Conservation (phyloP, 2,329 filamentous ascomycete genomes). For the Diaporthe velutina region DNA sequence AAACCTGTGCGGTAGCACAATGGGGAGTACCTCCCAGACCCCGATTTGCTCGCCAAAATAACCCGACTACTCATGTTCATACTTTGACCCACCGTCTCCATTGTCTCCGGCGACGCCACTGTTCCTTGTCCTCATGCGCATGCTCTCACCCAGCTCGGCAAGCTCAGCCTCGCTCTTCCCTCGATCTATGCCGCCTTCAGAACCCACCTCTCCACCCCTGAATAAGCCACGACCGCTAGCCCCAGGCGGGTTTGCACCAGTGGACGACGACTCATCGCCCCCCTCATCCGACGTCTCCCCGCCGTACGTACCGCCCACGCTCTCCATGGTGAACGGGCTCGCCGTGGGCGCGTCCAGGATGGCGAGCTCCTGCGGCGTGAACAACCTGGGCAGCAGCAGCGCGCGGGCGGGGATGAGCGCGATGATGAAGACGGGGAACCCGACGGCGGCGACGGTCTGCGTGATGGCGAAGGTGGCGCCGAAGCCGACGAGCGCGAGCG, state of each 20-base stretch:
- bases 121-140: constrained; percentile 39
- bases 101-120: constrained; percentile 37
- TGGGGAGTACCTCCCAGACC: no score
- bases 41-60: neutral
- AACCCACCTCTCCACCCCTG: constrained; percentile 36
- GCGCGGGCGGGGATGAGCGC: constrained; percentile 76
- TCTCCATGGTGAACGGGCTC: constrained; percentile 81
- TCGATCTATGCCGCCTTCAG: constrained; percentile 30
- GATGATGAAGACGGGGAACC: constrained; percentile 82
- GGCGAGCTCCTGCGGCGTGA: constrained; percentile 70
- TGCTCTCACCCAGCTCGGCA: constrained; percentile 52
- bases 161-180: constrained; percentile 51
- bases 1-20: neutral
- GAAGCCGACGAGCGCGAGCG: constrained; percentile 77
- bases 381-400: constrained; percentile 72
- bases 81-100: constrained; percentile 38
- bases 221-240: constrained; percentile 31
- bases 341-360: constrained; percentile 81
- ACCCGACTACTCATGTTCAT: constrained; percentile 41
- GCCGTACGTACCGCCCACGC: constrained; percentile 73
- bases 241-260: constrained; percentile 15
- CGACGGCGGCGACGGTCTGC: constrained; percentile 83
- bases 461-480: constrained; percentile 86
- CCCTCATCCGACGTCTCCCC: constrained; percentile 36
- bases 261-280: constrained; percentile 18